Conservation (phyloP, 768 basidiomycete genomes). For the Cystobasidium onofrii region DNA sequence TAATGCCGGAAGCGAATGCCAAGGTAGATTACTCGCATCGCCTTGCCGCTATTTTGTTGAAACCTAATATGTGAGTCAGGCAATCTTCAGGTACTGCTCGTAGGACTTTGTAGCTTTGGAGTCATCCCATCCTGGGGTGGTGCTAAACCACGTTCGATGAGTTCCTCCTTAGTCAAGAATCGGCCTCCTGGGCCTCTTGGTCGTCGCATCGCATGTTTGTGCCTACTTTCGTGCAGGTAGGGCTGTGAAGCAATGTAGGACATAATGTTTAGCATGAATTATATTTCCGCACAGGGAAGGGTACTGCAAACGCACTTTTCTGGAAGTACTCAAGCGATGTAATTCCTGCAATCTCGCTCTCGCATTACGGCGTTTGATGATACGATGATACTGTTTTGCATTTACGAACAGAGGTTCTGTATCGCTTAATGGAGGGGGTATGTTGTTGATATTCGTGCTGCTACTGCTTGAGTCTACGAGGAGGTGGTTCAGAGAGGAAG, state of each 20-base stretch:
- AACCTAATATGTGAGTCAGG: too few relatives aligned
- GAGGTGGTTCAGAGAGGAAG: background rate
- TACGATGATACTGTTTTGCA: constrained; percentile 97
- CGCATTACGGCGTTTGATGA: constrained; percentile 87
- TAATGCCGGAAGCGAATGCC: too few relatives aligned
- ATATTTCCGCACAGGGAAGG: background rate
- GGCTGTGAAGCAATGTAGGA: too few relatives aligned
- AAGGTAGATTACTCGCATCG: too few relatives aligned
- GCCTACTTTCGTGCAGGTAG: constrained; percentile 94
- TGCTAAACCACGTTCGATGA: constrained; percentile 1
- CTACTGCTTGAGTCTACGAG: background rate
- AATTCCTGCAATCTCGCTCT: constrained; percentile 86
- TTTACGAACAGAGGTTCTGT: constrained; percentile 99
- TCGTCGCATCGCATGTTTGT: constrained; percentile 95
- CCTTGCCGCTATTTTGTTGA: too few relatives aligned
- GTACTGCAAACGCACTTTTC: constrained; percentile 56
- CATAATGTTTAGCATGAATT: too few relatives aligned
- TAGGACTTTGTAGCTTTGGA: background rate
- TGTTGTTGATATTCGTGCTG: too few relatives aligned
- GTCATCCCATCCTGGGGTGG: background rate
- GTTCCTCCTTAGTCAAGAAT: constrained; percentile 30
- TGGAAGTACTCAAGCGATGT: constrained; percentile 78
- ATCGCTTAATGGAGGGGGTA: constrained; percentile 48
- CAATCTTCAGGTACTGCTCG: background rate
- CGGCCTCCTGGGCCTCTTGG: constrained; percentile 87